Conservation (phyloP, 805 yeast species). For the Yarrowia deformans region DNA sequence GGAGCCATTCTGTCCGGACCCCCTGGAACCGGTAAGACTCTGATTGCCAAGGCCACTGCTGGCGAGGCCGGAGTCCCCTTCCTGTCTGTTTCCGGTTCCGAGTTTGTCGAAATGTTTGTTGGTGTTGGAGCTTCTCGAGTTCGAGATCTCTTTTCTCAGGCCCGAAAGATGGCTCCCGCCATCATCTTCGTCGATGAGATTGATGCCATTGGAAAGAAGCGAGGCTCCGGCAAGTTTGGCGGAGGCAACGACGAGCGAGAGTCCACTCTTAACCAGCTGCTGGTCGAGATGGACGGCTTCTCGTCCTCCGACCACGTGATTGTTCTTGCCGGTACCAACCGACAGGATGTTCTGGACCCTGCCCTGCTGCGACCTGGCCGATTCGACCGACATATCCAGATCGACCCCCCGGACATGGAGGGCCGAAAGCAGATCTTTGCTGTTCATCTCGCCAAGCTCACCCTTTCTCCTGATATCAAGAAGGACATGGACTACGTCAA, state of each 20-base stretch:
- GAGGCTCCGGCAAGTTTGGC: slow-evolving; percentile 77
- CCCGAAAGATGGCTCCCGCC: slow-evolving; percentile 88
- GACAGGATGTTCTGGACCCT: slow-evolving; percentile 88
- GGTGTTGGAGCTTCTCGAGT: slow-evolving; percentile 97
- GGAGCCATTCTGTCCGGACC: slow-evolving; percentile 96
- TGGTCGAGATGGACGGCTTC: slow-evolving; percentile 97
- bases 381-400: slow-evolving; percentile 86
- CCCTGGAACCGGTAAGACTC: slow-evolving; percentile 96
- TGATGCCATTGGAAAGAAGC: slow-evolving; percentile 96
- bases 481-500: slow-evolving; percentile 59
- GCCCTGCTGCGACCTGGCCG: slow-evolving; percentile 95
- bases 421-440: slow-evolving; percentile 87
- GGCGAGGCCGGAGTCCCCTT: slow-evolving; percentile 97
- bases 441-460: slow-evolving; percentile 75
- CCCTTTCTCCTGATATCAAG: slow-evolving; percentile 53
- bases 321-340: slow-evolving; percentile 92
- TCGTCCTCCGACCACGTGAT: slow-evolving; percentile 88
- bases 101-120: slow-evolving; percentile 95
- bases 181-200: slow-evolving; percentile 93
- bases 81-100: slow-evolving; percentile 89
- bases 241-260: slow-evolving; percentile 89
- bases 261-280: slow-evolving; percentile 86
- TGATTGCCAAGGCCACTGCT: slow-evolving; percentile 92
- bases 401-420: slow-evolving; percentile 86
- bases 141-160: slow-evolving; percentile 88